Percentiles rank a stretch among this genome's conserved stretches.
Conservation (phyloP, 2,329 filamentous ascomycete species). For the Exophiala sideris region DNA sequence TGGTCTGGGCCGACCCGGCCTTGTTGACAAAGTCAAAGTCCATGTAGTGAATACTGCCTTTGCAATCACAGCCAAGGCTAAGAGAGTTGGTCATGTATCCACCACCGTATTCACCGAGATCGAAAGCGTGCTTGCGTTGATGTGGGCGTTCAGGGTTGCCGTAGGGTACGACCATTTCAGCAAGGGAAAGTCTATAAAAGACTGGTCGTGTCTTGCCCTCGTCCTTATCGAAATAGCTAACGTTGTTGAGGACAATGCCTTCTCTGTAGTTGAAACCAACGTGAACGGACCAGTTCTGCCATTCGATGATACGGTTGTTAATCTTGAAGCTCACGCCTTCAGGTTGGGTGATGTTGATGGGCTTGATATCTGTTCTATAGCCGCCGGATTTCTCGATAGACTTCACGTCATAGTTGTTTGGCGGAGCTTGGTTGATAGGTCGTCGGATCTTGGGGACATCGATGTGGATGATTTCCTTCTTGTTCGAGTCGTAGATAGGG, state of each 20-base stretch:
- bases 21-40: slow-evolving; percentile 67
- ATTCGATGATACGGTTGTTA: slow-evolving; percentile 69
- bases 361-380: slow-evolving; percentile 75
- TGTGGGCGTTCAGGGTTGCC: slow-evolving; percentile 49
- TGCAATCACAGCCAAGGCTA: slow-evolving; percentile 59
- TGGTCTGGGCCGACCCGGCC: slow-evolving; percentile 69
- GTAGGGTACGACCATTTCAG: slow-evolving; percentile 90
- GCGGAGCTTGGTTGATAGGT: slow-evolving; percentile 66
- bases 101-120: slow-evolving; percentile 47
- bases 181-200: slow-evolving; percentile 84
- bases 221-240: slow-evolving; percentile 78
- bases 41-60: slow-evolving; percentile 87
- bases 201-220: slow-evolving; percentile 66
- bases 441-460: slow-evolving; percentile 76
- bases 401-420: slow-evolving; percentile 76
- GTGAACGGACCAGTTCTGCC: slow-evolving; percentile 94
- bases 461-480: slow-evolving; percentile 73
- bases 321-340: slow-evolving; percentile 85
- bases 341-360: slow-evolving; percentile 81
- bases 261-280: slow-evolving; percentile 94
- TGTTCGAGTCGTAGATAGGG: slow-evolving; percentile 82
- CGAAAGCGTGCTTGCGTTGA: slow-evolving; percentile 48
- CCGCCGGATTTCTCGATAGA: slow-evolving; percentile 71
- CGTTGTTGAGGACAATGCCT: slow-evolving; percentile 85
- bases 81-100: slow-evolving; percentile 50